A percentile compares a stretch with the other conserved stretches of the same genome.
These are phyloP conservation scores for Earliella scabrosa DNA, from an alignment of 1,284 basidiomycete genomes.

Conservation along the genomic window DNA sequence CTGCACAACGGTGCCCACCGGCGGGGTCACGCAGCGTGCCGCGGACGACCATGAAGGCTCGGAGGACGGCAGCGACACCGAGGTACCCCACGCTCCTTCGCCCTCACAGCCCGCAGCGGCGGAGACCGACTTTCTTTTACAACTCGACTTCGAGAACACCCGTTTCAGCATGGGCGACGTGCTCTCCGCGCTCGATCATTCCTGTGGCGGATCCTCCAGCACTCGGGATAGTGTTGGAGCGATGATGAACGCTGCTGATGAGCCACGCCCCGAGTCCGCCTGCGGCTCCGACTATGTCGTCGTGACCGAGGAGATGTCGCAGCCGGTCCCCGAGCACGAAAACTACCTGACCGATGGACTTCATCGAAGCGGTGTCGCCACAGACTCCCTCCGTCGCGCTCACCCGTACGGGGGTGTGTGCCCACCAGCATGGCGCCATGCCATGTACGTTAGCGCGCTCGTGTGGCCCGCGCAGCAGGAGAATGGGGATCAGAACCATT, in stretches of 20 bases:
- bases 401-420: not conserved
- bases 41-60: not conserved
- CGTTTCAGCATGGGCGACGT: constrained; percentile 17
- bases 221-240: not conserved
- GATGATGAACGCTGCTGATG: not conserved
- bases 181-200: constrained; percentile 14
- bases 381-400: not conserved
- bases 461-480: constrained; percentile 22
- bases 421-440: constrained; percentile 28
- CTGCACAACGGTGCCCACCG: too few relatives aligned
- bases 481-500: not conserved
- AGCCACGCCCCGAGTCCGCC: not conserved
- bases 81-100: constrained; percentile 15
- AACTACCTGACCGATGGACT: too few relatives aligned
- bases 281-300: constrained; percentile 1
- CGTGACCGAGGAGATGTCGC: constrained; percentile 1
- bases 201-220: not conserved
- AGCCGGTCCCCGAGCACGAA: too few relatives aligned
- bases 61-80: constrained; percentile 2
- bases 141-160: constrained; percentile 7
- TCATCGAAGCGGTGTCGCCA: not conserved
- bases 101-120: constrained; percentile 3
- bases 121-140: constrained; percentile 9
- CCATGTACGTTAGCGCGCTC: constrained; percentile 26
- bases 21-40: too few relatives aligned